phyloP scores from a whole-genome alignment of 192 early-diverging fungal genomes.

The Coemansia sp. region DNA sequence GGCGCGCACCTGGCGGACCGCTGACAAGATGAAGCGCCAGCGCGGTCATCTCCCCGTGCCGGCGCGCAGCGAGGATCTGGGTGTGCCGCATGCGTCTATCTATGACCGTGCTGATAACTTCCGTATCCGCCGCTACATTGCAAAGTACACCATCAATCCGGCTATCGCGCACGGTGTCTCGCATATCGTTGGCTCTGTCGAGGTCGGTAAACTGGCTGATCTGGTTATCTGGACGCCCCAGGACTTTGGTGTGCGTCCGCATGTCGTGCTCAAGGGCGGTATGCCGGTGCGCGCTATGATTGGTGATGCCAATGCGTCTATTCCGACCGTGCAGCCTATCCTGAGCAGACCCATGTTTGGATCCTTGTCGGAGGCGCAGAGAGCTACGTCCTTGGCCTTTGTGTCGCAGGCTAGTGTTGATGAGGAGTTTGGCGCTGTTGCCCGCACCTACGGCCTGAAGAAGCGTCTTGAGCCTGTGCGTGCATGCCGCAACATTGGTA shows the following conservation, averaged over 20 bases:
- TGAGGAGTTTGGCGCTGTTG: conserved; percentile 39
- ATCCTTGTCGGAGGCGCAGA: conserved; percentile 56
- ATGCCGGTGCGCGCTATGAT: conserved; percentile 80
- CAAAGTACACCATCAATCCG: conserved; percentile 98
- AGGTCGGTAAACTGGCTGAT: conserved; percentile 93
- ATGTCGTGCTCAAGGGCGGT: conserved; percentile 86
- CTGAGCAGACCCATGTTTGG: conserved; percentile 85
- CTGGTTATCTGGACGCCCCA: conserved; percentile 80
- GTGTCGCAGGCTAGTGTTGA: conserved; percentile 74
- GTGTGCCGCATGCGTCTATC: conserved; percentile 27
- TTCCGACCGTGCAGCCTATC: conserved; percentile 91
- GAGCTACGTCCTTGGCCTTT: conserved; percentile 70
- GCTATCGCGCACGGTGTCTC: conserved; percentile 84
- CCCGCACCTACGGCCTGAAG: conserved; percentile 58
- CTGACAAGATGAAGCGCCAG: conserved; percentile 89
- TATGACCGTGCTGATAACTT: conserved; percentile 76
- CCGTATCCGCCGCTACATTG: conserved; percentile 84
- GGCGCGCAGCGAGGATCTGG: conserved; percentile 11
- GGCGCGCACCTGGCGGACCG: conserved; percentile 90
- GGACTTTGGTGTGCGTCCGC: conserved; percentile 87
- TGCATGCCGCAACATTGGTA: conserved; percentile 72
- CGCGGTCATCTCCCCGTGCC: conserved; percentile 59
- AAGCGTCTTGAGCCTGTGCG: conserved; percentile 70
- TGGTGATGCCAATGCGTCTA: conserved; percentile 94
- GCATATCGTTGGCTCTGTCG: conserved; percentile 88